Base-by-base conservation (phyloP, 1,139 yeast species). In the Yamadazyma siamensis region DNA sequence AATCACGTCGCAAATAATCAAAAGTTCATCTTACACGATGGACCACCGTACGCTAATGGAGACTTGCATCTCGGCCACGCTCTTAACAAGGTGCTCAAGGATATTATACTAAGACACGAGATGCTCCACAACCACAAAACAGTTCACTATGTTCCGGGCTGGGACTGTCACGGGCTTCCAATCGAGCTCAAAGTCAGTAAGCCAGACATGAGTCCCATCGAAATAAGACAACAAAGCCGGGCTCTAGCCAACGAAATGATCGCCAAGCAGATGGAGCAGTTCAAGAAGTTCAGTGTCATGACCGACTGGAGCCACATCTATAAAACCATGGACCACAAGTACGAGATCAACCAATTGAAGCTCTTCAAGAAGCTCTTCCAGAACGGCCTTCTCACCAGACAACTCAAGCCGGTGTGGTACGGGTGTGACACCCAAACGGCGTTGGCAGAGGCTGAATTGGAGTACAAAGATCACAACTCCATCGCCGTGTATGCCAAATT, bases 161-260 rank as follows among this genome's bases (percentile, higher is more conserved):
- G 98, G 97, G 99, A 91, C 54, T 91, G 98, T 50, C 99, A 91
- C 60, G 99, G 99, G 0, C 63, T 91, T 20, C 99, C 99, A 1
- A 91, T 91, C 40, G 99, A 91, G 55, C 66, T 86, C 54, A 87
- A 87, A 46, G 94, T 95, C 0, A 57, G 85, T 24, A 76, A 75
- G 35, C 63, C 67, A 13, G 40, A 45, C 6, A 54, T 52, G 31
- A 57, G 52, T 21, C 59, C 40, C 5, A 68, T 82, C 0, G 49
- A 37, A 26, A 71, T 85, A 10, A 69, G 97, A 28, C 53, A 61
- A 13, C 60, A 76, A 12, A 94, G 96, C 17, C 56, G 76, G 27
- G 63, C 65, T 18, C 82, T 85, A 46, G 98, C 98, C 0, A 42
- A 59, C 12, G 53, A 61, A 4, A 78, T 94, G 57, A 75, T 87